A percentile compares a stretch with the other conserved stretches of the same genome.
phyloP scores from a whole-genome alignment of 192 early-diverging fungal species.

The Chytriomyces sp. region DNA sequence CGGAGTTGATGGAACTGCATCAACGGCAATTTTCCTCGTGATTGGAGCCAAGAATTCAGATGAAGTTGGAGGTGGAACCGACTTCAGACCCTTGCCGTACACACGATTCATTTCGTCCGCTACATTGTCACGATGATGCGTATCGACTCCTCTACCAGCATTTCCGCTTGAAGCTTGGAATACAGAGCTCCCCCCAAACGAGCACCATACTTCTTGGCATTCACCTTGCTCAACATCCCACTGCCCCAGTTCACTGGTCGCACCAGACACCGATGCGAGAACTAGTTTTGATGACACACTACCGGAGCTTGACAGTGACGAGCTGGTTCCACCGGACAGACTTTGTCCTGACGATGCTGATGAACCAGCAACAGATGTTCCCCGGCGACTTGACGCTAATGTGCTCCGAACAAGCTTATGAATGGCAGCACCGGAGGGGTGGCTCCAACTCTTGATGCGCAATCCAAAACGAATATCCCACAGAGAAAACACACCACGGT shows the following conservation, averaged over 20 bases:
- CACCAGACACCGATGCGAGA: conserved; percentile 69
- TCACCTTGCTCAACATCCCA: conserved; percentile 79
- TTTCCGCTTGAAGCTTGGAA: neutral
- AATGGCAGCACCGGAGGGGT: conserved; percentile 71
- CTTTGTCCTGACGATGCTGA: neutral
- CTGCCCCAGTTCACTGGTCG: conserved; percentile 72
- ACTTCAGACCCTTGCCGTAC: conserved; percentile 55
- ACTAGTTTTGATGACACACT: conserved; percentile 45
- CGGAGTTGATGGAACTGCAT: neutral
- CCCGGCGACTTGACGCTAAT: neutral
- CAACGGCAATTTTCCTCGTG: conserved; percentile 6
- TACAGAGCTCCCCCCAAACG: conserved; percentile 29
- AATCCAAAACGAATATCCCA: conserved; percentile 82
- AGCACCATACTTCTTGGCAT: conserved; percentile 76
- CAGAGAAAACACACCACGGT: conserved; percentile 74
- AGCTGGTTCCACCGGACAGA: conserved; percentile 1
- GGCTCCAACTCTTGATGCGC: conserved; percentile 73
- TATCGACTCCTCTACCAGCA: neutral
- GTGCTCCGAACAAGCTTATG: conserved; percentile 38
- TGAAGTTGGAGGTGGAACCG: conserved; percentile 15
- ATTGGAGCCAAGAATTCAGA: conserved; percentile 21
- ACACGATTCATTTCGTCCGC: conserved; percentile 46
- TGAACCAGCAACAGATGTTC: neutral
- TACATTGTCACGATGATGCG: conserved; percentile 13
- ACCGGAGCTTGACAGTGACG: conserved; percentile 2